Conservation (phyloP, 208 protist genomes). For the Trypanosoma avium region DNA sequence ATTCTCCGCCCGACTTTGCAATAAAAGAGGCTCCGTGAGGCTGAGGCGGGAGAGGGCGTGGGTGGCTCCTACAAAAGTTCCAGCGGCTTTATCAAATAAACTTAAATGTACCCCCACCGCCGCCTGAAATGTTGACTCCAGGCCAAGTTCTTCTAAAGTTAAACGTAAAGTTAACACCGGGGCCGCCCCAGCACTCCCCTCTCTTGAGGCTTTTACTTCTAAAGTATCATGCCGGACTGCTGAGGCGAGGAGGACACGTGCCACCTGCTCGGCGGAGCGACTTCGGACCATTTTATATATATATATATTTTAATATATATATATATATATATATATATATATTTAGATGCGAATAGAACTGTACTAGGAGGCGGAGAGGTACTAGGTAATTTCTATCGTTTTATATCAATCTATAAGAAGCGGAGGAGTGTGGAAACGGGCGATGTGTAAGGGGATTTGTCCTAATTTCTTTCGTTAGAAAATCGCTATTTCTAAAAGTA, state of each 20-base stretch:
- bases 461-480: too few species aligned
- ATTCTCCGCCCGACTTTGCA: slow-evolving; percentile 42
- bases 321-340: neutral
- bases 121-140: slow-evolving; percentile 14
- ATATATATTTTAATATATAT: neutral
- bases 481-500: too few species aligned
- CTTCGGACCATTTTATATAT: slow-evolving; percentile 22
- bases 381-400: too few species aligned
- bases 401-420: too few species aligned
- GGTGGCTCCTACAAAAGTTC: slow-evolving; percentile 71
- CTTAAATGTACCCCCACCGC: slow-evolving; percentile 62
- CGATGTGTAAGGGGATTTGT: too few species aligned
- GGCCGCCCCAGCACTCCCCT: slow-evolving; percentile 35
- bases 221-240: slow-evolving; percentile 87
- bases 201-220: slow-evolving; percentile 55
- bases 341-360: too few species aligned
- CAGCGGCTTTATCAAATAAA: slow-evolving; percentile 57
- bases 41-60: slow-evolving; percentile 38
- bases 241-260: slow-evolving; percentile 78
- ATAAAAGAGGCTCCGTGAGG: slow-evolving; percentile 46
- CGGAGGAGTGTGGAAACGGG: too few species aligned
- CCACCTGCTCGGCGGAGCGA: slow-evolving; percentile 82
- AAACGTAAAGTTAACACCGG: slow-evolving; percentile 43
- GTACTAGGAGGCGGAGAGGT: too few species aligned
- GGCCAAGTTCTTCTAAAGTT: slow-evolving; percentile 26